Evolutionary conservation across 31 red algal genomes (phyloP).

Genomic region (Odonthalia washingtoniensis): DNA sequence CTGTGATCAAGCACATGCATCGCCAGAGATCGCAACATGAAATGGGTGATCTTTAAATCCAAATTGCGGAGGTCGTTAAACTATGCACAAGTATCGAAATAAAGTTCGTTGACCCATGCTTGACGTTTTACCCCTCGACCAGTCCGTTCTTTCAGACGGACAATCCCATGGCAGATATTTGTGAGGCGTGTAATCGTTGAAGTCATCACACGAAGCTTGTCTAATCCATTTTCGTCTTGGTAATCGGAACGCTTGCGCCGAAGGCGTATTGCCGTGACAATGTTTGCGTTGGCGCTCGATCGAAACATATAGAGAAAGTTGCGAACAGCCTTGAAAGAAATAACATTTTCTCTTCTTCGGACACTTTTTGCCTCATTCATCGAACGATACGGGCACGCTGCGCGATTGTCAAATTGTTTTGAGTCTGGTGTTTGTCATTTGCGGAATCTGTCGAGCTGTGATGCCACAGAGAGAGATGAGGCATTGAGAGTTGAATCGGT

Average conservation of each 20-base stretch:
- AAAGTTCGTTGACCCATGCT: not conserved
- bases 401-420: not conserved
- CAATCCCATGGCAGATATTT: not conserved
- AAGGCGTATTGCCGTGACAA: not conserved
- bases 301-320: not conserved
- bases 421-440: not conserved
- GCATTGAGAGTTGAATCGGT: not conserved
- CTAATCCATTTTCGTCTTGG: not conserved
- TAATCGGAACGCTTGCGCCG: not conserved
- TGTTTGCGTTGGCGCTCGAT: not conserved
- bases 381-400: not conserved
- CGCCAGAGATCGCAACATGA: not conserved
- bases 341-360: not conserved
- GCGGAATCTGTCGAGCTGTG: not conserved
- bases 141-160: not conserved
- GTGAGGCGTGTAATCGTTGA: not conserved
- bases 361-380: not conserved
- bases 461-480: not conserved
- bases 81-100: not conserved
- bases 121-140: not conserved
- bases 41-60: slow-evolving; percentile 10
- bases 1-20: not conserved
- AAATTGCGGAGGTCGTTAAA: slow-evolving; percentile 16
- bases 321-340: not conserved
- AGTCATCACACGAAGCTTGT: not conserved